Percentiles rank a stretch among this genome's conserved stretches.
These are phyloP conservation scores for Boletus barrowsii DNA, from an alignment of 768 basidiomycete genomes.

Conservation along the genomic window DNA sequence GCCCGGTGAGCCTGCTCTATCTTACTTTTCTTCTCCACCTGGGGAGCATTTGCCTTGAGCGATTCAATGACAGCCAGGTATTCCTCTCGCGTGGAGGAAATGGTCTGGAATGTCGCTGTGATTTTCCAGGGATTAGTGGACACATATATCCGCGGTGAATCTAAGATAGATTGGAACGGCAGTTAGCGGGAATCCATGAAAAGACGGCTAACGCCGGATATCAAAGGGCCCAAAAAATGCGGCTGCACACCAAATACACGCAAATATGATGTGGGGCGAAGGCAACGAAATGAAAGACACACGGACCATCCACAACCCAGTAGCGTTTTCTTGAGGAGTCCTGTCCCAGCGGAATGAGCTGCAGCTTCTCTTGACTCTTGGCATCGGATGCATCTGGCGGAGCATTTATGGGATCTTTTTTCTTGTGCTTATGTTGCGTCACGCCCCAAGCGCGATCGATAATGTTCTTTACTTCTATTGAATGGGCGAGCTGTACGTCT, in stretches of 20 bases:
- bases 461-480: conserved; percentile 59
- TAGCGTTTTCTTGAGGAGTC: conserved; percentile 74
- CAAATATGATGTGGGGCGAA: conserved; percentile 53
- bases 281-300: conserved; percentile 37
- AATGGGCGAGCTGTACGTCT: conserved; percentile 76
- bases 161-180: conserved; percentile 42
- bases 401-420: conserved; percentile 56
- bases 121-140: conserved; percentile 93
- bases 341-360: conserved; percentile 71
- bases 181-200: conserved; percentile 34
- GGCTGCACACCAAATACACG: conserved; percentile 62
- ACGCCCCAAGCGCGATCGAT: conserved; percentile 89
- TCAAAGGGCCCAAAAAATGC: conserved; percentile 43
- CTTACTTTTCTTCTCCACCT: conserved; percentile 52
- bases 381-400: conserved; percentile 60
- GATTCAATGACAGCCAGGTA: conserved; percentile 63
- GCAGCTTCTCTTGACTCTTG: conserved; percentile 62
- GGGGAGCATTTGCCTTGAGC: conserved; percentile 50
- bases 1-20: conserved; percentile 58
- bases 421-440: conserved; percentile 81
- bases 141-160: conserved; percentile 79
- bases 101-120: conserved; percentile 67
- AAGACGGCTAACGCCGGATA: conserved; percentile 36
- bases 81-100: conserved; percentile 71
- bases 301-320: conserved; percentile 90